Evolutionary conservation across 148 eudicot species (phyloP), one percentile per base, ranked within the genome.

Genomic region (Rhododendron vialii): DNA sequence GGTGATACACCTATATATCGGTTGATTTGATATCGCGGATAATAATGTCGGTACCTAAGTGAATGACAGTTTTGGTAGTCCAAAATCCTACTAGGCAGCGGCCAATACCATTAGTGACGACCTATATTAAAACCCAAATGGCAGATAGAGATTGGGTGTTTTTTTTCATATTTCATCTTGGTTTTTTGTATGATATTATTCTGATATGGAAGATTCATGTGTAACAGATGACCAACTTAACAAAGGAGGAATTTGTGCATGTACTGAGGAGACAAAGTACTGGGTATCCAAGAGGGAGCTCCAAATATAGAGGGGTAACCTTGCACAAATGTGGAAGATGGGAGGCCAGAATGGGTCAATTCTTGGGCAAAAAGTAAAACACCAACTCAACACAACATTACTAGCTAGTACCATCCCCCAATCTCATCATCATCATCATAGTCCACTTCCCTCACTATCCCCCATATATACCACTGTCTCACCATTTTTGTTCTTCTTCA

Each of bases 341-440:
- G 99, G 99, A 96, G 88, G 99, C 99, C 84, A 92, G 99, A 86
- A 94, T 95, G 98, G 99, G 99, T 85, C 99, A 96, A 85, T 95
- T 96, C 90, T 93, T 96, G 61, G 99, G 98, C 86, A 96, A 96
- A 95, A 96, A 96, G 98, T 96, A 95, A 57, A 28, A 55, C 67
- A 22, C 67, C 10, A 69, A 17, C 61, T 15, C 20, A 55, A 55
- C 5, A 55, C 20, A 55, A 55, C 5, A 55, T 17, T 55, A 17
- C 61, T 55, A 47, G 9, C 20, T 55, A 24, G 75, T 69, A 69
- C 75, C 75, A 26, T 69, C 36, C 17, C 13, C 13, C 71, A n/a
- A n/a, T 65, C 71, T 26, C 36, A 71, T 47, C 76, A 38, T 26
- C 71, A 55, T 55, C 61, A 17, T 55, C 22, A 55, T 55, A 17